phyloP scores from a whole-genome alignment of 805 yeast genomes.

The Saccharomycopsis amapae region DNA sequence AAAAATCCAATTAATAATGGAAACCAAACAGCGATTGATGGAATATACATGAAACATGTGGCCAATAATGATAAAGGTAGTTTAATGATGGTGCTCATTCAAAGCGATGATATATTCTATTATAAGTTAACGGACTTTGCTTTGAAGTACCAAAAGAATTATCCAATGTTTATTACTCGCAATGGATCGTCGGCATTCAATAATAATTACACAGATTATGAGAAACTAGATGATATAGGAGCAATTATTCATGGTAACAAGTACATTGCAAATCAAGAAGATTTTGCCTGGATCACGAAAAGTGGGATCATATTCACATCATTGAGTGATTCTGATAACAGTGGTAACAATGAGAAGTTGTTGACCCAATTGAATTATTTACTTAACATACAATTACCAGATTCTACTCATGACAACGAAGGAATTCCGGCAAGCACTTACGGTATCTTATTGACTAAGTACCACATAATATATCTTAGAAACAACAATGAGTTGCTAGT shows the following conservation, averaged over 20 bases:
- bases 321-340: conserved; percentile 7
- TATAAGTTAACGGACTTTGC: conserved; percentile 22
- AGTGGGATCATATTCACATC: conserved; percentile 37
- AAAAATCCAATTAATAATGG: conserved; percentile 24
- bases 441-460: conserved; percentile 43
- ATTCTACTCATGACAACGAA: conserved; percentile 24
- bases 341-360: conserved; percentile 22
- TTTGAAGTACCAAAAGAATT: conserved; percentile 23
- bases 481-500: conserved; percentile 31
- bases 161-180: conserved; percentile 23
- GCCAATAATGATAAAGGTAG: conserved; percentile 1
- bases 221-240: conserved; percentile 32
- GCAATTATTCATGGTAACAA: conserved; percentile 28
- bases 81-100: conserved; percentile 23
- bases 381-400: conserved; percentile 35
- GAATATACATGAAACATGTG: conserved; percentile 23
- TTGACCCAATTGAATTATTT: conserved; percentile 33
- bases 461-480: conserved; percentile 44
- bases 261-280: conserved; percentile 25
- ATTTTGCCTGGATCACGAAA: conserved; percentile 42
- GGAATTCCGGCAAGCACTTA: conserved; percentile 24
- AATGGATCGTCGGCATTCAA: conserved; percentile 9
- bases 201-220: conserved; percentile 30
- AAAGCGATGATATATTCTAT: conserved; percentile 30
- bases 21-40: conserved; percentile 25